phyloP scores from a whole-genome alignment of 2,329 filamentous ascomycete genomes.

The Thelonectria blattea region DNA sequence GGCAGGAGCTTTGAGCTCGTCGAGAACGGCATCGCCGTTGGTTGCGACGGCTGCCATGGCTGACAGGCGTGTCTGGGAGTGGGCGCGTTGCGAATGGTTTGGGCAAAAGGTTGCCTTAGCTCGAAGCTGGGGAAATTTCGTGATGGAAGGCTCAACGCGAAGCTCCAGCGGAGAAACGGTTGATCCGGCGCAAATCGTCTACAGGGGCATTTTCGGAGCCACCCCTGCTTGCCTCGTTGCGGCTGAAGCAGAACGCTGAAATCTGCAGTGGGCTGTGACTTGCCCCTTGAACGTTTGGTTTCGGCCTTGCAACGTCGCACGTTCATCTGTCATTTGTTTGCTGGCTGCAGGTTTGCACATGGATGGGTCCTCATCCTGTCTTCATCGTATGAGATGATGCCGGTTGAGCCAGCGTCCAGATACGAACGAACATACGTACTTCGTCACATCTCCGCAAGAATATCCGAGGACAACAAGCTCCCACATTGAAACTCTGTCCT shows the following conservation, averaged over 20 bases:
- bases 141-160: constrained; percentile 13
- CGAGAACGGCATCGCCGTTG: constrained; percentile 63
- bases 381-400: no score
- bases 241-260: constrained; percentile 14
- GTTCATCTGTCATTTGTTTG: background rate
- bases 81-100: constrained; percentile 10
- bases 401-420: no score
- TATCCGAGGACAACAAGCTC: background rate
- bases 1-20: constrained; percentile 77
- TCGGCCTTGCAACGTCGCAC: constrained; percentile 14
- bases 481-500: background rate
- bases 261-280: constrained; percentile 7
- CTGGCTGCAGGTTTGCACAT: background rate
- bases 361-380: background rate
- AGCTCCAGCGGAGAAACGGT: constrained; percentile 10
- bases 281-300: background rate
- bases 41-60: constrained; percentile 46
- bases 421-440: no score
- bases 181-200: background rate
- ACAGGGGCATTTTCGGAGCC: background rate
- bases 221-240: constrained; percentile 3
- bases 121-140: constrained; percentile 36
- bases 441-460: background rate
- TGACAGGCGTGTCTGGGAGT: constrained; percentile 11
- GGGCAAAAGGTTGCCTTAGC: background rate